A percentile compares a stretch with the other conserved stretches of the same genome.
These are phyloP conservation scores for Ceratocystis lukuohia DNA, from an alignment of 2,329 filamentous ascomycete species.

Conservation along the genomic window DNA sequence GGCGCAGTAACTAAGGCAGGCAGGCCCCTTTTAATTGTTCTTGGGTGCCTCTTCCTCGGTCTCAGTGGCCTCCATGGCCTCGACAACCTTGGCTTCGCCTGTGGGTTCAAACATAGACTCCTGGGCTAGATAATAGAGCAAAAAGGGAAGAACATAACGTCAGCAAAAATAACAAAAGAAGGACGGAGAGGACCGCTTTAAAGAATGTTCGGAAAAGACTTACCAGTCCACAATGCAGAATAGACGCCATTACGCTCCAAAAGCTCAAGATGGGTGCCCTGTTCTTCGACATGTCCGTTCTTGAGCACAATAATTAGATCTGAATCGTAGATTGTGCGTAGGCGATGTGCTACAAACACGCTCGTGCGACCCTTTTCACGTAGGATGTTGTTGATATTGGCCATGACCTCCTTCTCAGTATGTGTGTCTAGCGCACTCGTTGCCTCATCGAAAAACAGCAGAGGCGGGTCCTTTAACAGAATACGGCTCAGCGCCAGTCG, in stretches of 20 bases:
- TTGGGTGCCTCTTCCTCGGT: conserved; percentile 9
- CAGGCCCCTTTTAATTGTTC: not conserved
- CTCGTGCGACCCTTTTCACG: conserved; percentile 80
- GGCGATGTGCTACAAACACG: conserved; percentile 83
- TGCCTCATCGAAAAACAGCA: conserved; percentile 91
- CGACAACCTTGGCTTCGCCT: not conserved
- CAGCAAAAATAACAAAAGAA: not conserved
- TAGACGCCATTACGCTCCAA: conserved; percentile 71
- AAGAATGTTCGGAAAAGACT: conserved; percentile 27
- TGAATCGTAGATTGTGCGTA: conserved; percentile 87
- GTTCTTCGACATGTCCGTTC: conserved; percentile 73
- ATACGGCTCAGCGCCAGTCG: conserved; percentile 71
- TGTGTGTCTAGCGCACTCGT: conserved; percentile 87
- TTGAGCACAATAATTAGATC: conserved; percentile 85
- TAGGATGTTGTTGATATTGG: conserved; percentile 85
- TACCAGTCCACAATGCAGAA: conserved; percentile 78
- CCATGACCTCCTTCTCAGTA: conserved; percentile 78
- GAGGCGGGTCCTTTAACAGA: conserved; percentile 74
- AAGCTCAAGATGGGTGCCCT: conserved; percentile 73
- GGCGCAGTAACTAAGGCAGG: not conserved
- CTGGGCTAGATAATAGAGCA: conserved; percentile 35
- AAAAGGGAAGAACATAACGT: conserved; percentile 17
- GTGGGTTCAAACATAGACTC: conserved; percentile 39
- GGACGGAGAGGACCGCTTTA: not conserved
- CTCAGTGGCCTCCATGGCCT: not conserved